Evolutionary conservation across 768 basidiomycete species (phyloP), one percentile per base, ranked within the genome.

Genomic region (Collybia mongolica): DNA sequence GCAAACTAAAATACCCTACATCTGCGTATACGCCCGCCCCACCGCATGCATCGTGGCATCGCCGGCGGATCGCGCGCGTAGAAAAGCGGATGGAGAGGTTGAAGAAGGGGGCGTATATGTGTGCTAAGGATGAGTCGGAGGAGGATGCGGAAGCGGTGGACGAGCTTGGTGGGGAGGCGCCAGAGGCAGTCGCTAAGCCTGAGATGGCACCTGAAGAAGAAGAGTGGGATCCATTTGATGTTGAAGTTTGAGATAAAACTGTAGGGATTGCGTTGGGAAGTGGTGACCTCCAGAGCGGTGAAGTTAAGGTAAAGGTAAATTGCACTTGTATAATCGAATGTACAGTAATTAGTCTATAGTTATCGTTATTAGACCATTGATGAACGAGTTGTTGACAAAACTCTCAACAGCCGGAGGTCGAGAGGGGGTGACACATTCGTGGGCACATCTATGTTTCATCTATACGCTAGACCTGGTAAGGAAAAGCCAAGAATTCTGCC

Each of bases 11-110:
- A 43, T 32, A 32, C 11, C 69, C 69, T n/a, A 61, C 62, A 15
- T 55, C 69, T n/a, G 62, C 62, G n/a, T 55, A 60, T 20, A 75
- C 75, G 5, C 74, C 75, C 23, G 72, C 73, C 6, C 77, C 77
- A n/a, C 65, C 65, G 6, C 64, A 64, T 37, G 64, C 65, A 5
- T 39, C 45, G 19, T 61, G 60, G 39, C 65, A 72, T 48, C 65
- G 63, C 36, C 67, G 70, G 44, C 64, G 73, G 19, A 55, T 73
- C 17, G 60, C 61, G 32, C 64, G 65, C 37, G 44, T 66, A 6
- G 59, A 59, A 53, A 58, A 59, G 61, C 65, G 71, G 47, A 65
- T 70, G 55, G 59, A 65, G 44, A 68, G 57, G 57, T 60, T 60
- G 55, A 71, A 68, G 59, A 68, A 59, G 53, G 60, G 56, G 37